Percentiles rank a stretch among this genome's conserved stretches.
Conservation (phyloP, 441 rosid species). For the Metrosideros polymorpha region DNA sequence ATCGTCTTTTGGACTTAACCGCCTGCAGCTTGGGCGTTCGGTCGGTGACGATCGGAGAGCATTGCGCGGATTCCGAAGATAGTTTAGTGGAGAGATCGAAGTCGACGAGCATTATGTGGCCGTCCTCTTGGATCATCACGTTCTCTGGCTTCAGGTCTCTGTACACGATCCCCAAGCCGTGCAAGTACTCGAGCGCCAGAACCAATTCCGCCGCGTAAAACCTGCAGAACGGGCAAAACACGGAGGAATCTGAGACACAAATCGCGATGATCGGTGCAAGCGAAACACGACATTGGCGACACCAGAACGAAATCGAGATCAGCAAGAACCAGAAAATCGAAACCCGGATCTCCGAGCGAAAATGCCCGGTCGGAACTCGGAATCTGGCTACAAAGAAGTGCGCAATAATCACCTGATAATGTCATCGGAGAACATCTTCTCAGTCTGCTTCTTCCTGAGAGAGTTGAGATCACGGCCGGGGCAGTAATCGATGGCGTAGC, state of each 20-base stretch:
- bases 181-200: slow-evolving; percentile 41
- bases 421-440: slow-evolving; percentile 61
- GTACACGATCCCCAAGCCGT: slow-evolving; percentile 34
- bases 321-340: not conserved
- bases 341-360: not conserved
- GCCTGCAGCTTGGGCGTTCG: not conserved
- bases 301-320: not conserved
- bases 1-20: slow-evolving; percentile 6
- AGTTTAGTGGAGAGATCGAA: slow-evolving; percentile 53
- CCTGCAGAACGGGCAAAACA: not conserved
- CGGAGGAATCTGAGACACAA: not conserved
- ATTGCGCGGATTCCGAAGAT: slow-evolving; percentile 18
- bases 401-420: slow-evolving; percentile 33
- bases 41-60: slow-evolving; percentile 1
- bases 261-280: not conserved
- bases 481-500: slow-evolving; percentile 75
- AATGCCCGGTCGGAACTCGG: not conserved
- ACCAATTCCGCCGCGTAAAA: slow-evolving; percentile 60
- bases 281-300: not conserved
- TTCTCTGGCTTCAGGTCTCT: slow-evolving; percentile 59
- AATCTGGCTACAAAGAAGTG: not conserved
- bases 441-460: slow-evolving; percentile 49
- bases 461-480: slow-evolving; percentile 55
- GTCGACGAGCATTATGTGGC: slow-evolving; percentile 63
- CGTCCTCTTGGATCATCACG: slow-evolving; percentile 48